phyloP scores from a whole-genome alignment of 164 flowering plant species.

The Liriodendron chinense region DNA sequence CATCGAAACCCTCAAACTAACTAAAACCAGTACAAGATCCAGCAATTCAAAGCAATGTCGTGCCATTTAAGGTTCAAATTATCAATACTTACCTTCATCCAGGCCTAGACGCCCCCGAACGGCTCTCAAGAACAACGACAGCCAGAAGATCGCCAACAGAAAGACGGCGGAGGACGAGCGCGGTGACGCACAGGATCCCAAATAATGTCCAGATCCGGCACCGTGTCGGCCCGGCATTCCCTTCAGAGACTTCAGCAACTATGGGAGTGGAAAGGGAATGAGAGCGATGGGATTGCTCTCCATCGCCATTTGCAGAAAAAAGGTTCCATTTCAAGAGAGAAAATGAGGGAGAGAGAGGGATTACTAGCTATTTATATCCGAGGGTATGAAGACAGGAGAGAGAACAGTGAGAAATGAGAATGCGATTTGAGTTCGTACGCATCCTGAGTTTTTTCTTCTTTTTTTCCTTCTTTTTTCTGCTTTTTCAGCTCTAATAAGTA shows the following conservation, averaged over 20 bases:
- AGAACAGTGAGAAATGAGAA: not conserved
- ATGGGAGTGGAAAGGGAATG: conserved; percentile 17
- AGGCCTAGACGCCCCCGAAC: too few relatives aligned
- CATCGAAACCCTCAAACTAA: too few relatives aligned
- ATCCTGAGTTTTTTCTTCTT: too few relatives aligned
- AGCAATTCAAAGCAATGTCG: too few relatives aligned
- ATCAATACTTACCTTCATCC: too few relatives aligned
- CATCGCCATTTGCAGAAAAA: not conserved
- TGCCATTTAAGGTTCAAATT: too few relatives aligned
- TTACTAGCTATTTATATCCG: not conserved
- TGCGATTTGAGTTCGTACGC: too few relatives aligned
- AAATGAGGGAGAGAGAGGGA: not conserved
- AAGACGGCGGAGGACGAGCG: conserved; percentile 49
- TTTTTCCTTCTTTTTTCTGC: too few relatives aligned
- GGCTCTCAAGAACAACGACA: conserved; percentile 58
- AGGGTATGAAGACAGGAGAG: not conserved
- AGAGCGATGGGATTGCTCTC: not conserved
- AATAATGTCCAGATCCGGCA: conserved; percentile 24
- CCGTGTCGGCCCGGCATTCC: conserved; percentile 19
- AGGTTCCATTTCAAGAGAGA: not conserved
- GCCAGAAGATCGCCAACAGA: conserved; percentile 74
- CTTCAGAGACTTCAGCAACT: too few relatives aligned
- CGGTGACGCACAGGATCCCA: conserved; percentile 52
- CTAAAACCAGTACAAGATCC: too few relatives aligned
- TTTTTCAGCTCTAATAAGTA: too few relatives aligned